Evolutionary conservation across 2,329 filamentous ascomycete genomes (phyloP).

Genomic region (Hypoxylon sp.): DNA sequence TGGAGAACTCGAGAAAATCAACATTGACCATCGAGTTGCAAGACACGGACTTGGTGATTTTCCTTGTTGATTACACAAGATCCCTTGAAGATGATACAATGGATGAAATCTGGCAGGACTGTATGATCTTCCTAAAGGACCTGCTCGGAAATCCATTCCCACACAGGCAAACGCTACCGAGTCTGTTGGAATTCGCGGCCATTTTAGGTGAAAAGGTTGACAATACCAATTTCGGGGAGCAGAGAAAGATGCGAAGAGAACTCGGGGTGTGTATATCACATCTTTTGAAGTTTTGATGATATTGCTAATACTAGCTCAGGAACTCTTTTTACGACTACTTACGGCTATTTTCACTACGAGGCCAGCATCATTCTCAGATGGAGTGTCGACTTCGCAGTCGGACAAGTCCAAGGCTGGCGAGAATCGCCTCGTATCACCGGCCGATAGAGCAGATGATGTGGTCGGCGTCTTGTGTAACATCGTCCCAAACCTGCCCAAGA

Average conservation of each 20-base stretch:
- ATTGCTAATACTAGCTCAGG: slow-evolving; percentile 66
- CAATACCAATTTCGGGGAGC: slow-evolving; percentile 97
- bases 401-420: slow-evolving; percentile 60
- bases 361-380: slow-evolving; percentile 79
- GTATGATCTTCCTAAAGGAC: slow-evolving; percentile 90
- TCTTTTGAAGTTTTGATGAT: neutral
- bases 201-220: slow-evolving; percentile 95
- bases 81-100: slow-evolving; percentile 97
- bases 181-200: slow-evolving; percentile 88
- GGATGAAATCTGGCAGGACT: slow-evolving; percentile 98
- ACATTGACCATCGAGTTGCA: slow-evolving; percentile 88
- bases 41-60: slow-evolving; percentile 87
- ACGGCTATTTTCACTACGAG: slow-evolving; percentile 95
- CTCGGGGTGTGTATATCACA: slow-evolving; percentile 75
- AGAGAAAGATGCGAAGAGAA: slow-evolving; percentile 91
- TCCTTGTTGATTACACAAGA: slow-evolving; percentile 89
- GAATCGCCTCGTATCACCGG: slow-evolving; percentile 51
- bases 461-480: slow-evolving; percentile 84
- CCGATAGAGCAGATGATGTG: slow-evolving; percentile 78
- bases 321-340: slow-evolving; percentile 88
- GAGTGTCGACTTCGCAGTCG: slow-evolving; percentile 56
- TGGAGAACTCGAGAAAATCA: slow-evolving; percentile 86
- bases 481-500: slow-evolving; percentile 83
- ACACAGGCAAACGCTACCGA: slow-evolving; percentile 89
- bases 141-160: slow-evolving; percentile 94